phyloP scores from a whole-genome alignment of 345 rosid species.

The Balakata baccata region DNA sequence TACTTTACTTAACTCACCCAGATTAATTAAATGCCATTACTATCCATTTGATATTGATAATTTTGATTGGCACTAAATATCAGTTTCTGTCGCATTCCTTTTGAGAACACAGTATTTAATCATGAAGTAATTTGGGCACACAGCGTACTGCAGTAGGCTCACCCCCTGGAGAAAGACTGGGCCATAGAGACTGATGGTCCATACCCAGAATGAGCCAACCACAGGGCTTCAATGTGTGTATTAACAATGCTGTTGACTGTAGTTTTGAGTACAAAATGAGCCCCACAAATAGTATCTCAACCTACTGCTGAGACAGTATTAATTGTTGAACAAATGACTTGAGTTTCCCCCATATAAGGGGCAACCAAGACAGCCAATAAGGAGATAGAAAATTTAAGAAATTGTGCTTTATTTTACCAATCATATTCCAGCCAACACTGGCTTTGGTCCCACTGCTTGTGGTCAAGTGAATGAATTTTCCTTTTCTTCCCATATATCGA shows the following conservation, averaged over 20 bases:
- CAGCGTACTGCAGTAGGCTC: not conserved
- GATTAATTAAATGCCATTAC: too few relatives aligned
- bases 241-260: not conserved
- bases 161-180: conserved; percentile 4
- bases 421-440: conserved; percentile 6
- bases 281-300: conserved; percentile 10
- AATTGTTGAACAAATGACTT: not conserved
- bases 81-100: conserved; percentile 14
- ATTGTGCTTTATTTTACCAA: conserved; percentile 7
- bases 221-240: conserved; percentile 3
- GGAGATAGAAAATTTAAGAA: not conserved
- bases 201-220: conserved; percentile 15
- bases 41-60: too few relatives aligned
- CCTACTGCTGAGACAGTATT: not conserved
- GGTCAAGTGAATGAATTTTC: conserved; percentile 5
- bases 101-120: not conserved
- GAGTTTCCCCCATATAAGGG: conserved; percentile 11
- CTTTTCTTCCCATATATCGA: not conserved
- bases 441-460: conserved; percentile 21
- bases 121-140: too few relatives aligned
- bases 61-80: not conserved
- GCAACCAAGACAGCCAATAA: conserved; percentile 14
- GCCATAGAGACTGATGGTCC: conserved; percentile 8
- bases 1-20: too few relatives aligned
- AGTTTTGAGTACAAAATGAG: not conserved